Evolutionary conservation across 805 yeast genomes (phyloP), one percentile per base, ranked within the genome.

Genomic region (Monosporozyma servazzii): DNA sequence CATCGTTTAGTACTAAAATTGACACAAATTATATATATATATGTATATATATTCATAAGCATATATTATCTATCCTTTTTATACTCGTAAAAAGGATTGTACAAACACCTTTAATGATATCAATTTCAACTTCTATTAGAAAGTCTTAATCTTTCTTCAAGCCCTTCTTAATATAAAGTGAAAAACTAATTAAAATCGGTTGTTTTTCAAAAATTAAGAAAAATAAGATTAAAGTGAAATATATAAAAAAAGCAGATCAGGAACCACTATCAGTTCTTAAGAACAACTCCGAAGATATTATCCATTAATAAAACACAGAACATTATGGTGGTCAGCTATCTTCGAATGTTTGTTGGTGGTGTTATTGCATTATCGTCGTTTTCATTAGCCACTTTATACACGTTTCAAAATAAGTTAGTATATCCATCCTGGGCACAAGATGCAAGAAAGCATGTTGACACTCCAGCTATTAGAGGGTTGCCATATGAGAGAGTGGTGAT

Each of bases 361-460:
- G 75, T 77, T 8, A 60, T 75, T 2, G 64, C 79, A 0, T 29
- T 77, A 3, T 74, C 79, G 0, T 66, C 75, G 0, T 59, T 75
- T 5, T 75, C 75, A 4, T 66, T 83, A 23, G 58, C 74, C 4
- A 81, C 80, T 1, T 64, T 86, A 21, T 86, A 86, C 66, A 61
- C 73, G 13, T 81, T 70, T 63, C 96, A 89, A 64, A 71, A 74
- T 49, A 71, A 72, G 39, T 64, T 93, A 48, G 82, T 91, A n/a
- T 91, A 91, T 63, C 97, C 98, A 1, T 78, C 95, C 2, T 73
- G 77, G 55, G 74, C 88, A 47, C 88, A 89, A 54, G 85, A 82
- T 50, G 96, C 91, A 3, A 78, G 77, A 72, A 78, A 56, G 33
- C 68, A 59, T 23, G 93, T 90, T 8, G 89, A 85, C 37, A 84